These are phyloP conservation scores for Mesembryanthemum crystallinum DNA, from an alignment of 148 eudicot genomes.

Conservation along the genomic window DNA sequence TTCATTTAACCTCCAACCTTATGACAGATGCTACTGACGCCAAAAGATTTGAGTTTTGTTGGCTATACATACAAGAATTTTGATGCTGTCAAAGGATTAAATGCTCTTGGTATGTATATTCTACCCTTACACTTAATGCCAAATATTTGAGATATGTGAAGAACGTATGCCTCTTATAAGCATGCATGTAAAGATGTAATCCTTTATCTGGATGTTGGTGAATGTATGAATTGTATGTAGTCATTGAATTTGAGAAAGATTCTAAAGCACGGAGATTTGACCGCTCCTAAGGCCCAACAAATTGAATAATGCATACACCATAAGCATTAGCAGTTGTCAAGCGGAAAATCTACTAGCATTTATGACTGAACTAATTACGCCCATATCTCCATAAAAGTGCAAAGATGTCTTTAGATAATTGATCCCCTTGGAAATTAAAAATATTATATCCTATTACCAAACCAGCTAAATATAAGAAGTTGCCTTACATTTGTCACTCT, in stretches of 20 bases:
- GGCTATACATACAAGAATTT: constrained; percentile 96
- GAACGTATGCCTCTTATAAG: background rate
- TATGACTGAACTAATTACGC: too few relatives aligned
- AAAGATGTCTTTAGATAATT: too few relatives aligned
- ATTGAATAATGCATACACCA: too few relatives aligned
- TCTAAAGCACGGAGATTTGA: too few relatives aligned
- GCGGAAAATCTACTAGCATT: too few relatives aligned
- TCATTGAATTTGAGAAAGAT: too few relatives aligned
- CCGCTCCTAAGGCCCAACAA: too few relatives aligned
- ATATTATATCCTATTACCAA: background rate
- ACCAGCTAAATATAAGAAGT: background rate
- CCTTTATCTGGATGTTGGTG: background rate
- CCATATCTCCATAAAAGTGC: too few relatives aligned
- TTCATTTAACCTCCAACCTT: constrained; percentile 10
- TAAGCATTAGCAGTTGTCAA: too few relatives aligned
- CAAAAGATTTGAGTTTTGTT: constrained; percentile 88
- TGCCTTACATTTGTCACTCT: background rate
- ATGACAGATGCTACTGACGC: constrained; percentile 55
- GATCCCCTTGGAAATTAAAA: too few relatives aligned
- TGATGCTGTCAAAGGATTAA: constrained; percentile 84
- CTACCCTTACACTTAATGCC: constrained; percentile 9
- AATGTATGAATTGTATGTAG: background rate
- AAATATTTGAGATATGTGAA: background rate
- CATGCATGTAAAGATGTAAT: background rate
- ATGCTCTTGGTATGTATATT: constrained; percentile 50